Evolutionary conservation across 2,329 filamentous ascomycete genomes (phyloP), one percentile per base, ranked within the genome.

Genomic region (Exophiala mesophila): DNA sequence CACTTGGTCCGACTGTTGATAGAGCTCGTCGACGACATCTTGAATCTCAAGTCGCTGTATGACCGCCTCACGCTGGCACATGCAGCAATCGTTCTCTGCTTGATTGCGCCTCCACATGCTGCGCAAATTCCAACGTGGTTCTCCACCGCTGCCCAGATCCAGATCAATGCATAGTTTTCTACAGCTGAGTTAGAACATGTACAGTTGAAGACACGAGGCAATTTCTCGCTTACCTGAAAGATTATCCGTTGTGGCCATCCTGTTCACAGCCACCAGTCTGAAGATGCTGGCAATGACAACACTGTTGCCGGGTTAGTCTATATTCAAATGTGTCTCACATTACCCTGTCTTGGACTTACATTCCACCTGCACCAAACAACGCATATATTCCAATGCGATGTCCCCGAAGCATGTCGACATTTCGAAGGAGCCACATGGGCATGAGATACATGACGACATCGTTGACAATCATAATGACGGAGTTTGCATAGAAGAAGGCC

Each of bases 71-170:
- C 38, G n/a, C 18, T 44, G 5, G 39, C 21, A 24, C 41, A 41
- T 7, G 38, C 41, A 13, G 41, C 3, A 17, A 46, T 19, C n/a
- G 38, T 31, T 33, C 36, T 47, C 19, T 46, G 41, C 20, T 50
- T 50, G 41, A 50, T 38, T 13, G 48, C 41, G n/a, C 48, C 48
- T 4, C 34, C 48, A 31, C 48, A 50, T 16, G 48, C 48, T 17
- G 41, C 44, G 28, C 48, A 50, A 31, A 50, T 50, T n/a, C 48
- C 48, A 20, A 50, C 24, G 35, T 50, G 48, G 44, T 50, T 50
- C 21, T 50, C 48, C 5, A 50, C 48, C 6, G 41, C 20, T 1
- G 48, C 48, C 48, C 48, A 50, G 15, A 50, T 30, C 24, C 37
- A 47, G 18, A 50, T 36, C 15, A 50, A 31, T 6, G 48, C 48